Evolutionary conservation across 2,329 filamentous ascomycete genomes (phyloP), one percentile per base, ranked within the genome.

Genomic region (Chrysoporthe cubensis): DNA sequence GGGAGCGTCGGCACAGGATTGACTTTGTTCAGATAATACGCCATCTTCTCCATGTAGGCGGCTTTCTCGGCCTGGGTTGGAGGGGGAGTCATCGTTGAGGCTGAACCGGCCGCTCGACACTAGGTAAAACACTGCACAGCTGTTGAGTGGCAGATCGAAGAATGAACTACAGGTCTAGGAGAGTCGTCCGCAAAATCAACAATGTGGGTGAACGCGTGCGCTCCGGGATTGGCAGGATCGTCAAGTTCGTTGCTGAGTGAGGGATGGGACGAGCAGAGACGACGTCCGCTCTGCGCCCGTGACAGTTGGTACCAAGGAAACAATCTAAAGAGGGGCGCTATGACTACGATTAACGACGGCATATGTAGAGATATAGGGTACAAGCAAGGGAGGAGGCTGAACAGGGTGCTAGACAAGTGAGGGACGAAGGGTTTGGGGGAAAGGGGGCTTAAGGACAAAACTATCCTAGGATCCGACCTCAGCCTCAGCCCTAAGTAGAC

Each of bases 1-100:
- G 92, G 90, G 67, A 96, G 94, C 1, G 84, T 78, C 1, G 92
- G 92, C 4, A 93, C 81, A 0, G 91, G 91, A 74, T 85, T 92
- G 72, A 92, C 78, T 57, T 81, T 81, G 16, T 85, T 83, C n/a
- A 87, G 74, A 69, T 84, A 82, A 11, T 81, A 78, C 58, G 80
- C 77, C 74, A 85, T 78, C 73, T 80, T 82, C 62, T 71, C 70
- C 59, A 71, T 37, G 21, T 70, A 69, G 43, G 69, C 69, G 32
- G 54, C 62, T 62, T 66, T 68, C 32, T 66, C 62, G 18, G 66
- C 46, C 54, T 65, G 57, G 11, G 68, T 21, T 21, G 68, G 26
- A n/a, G 68, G 42, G 8, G 68, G 44, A 18, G 62, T 62, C 65
- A 70, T 68, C 40, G 56, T 44, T 16, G 8, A 13, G 14, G n/a